Evolutionary conservation across 768 basidiomycete genomes (phyloP).

Genomic region (Candolleomyces aberdarensis): DNA sequence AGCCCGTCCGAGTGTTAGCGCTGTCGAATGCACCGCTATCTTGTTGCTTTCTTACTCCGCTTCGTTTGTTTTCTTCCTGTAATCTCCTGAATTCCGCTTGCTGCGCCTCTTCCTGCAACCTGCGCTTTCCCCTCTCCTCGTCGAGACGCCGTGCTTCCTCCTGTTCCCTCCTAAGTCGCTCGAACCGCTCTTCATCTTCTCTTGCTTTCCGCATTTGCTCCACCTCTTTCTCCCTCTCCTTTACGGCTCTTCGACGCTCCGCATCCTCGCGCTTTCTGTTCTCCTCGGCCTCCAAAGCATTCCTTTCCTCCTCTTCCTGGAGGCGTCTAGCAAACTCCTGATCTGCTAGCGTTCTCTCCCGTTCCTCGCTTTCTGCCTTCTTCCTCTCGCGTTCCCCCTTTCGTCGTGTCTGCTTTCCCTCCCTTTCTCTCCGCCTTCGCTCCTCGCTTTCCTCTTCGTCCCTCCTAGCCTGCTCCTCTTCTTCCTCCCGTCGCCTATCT

Average conservation of each 20-base stretch:
- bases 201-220: conserved; percentile 7
- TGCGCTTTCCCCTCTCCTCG: conserved; percentile 21
- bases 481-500: conserved; percentile 15
- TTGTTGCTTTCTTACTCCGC: conserved; percentile 42
- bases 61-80: conserved; percentile 41
- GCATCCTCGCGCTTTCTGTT: conserved; percentile 15
- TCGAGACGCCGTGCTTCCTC: conserved; percentile 18
- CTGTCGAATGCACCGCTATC: conserved; percentile 37
- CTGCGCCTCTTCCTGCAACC: conserved; percentile 30
- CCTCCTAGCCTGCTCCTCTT: conserved; percentile 14
- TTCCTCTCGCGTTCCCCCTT: conserved; percentile 15
- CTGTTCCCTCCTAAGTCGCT: conserved; percentile 17
- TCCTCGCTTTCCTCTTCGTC: conserved; percentile 15
- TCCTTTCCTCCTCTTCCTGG: conserved; percentile 22
- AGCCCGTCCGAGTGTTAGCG: conserved; percentile 21
- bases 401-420: conserved; percentile 13
- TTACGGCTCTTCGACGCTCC: conserved; percentile 8
- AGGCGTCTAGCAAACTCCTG: conserved; percentile 21
- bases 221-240: conserved; percentile 14
- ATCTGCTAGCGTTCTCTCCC: conserved; percentile 14
- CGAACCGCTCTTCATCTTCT: conserved; percentile 16
- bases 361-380: conserved; percentile 28
- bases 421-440: conserved; percentile 16
- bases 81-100: conserved; percentile 40
- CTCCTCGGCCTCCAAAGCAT: conserved; percentile 18